phyloP scores from a whole-genome alignment of 768 basidiomycete species.

The Rhizopogon vesiculosus region DNA sequence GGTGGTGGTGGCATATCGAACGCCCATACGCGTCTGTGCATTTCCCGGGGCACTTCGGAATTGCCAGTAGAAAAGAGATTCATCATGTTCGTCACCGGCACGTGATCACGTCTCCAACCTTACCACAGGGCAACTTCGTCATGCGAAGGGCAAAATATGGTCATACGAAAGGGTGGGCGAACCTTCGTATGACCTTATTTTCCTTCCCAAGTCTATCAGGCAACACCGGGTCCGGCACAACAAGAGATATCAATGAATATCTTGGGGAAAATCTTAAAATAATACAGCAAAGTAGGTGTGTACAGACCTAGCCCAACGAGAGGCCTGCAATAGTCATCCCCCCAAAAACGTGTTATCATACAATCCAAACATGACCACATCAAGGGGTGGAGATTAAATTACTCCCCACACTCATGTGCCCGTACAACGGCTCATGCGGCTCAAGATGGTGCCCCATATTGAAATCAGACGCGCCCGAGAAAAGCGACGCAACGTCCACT shows the following conservation, averaged over 20 bases:
- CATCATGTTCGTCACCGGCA: too few species aligned
- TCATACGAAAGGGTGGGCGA: too few species aligned
- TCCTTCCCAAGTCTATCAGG: background rate
- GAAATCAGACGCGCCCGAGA: conserved; percentile 22
- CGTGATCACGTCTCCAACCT: too few species aligned
- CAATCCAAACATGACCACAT: conserved; percentile 1
- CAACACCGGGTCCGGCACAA: too few species aligned
- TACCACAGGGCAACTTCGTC: too few species aligned
- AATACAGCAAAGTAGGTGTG: background rate
- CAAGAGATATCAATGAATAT: background rate
- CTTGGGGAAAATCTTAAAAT: background rate
- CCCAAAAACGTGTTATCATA: conserved; percentile 4
- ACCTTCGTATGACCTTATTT: too few species aligned
- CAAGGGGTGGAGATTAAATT: conserved; percentile 24
- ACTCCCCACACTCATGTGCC: conserved; percentile 15
- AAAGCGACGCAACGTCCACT: conserved; percentile 32
- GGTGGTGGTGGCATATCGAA: background rate
- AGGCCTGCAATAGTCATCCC: conserved; percentile 7
- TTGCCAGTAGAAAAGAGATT: background rate
- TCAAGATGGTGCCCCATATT: conserved; percentile 22
- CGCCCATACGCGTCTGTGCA: background rate
- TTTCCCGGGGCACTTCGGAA: background rate
- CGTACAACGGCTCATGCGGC: conserved; percentile 23
- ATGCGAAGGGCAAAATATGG: too few species aligned
- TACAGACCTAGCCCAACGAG: background rate